Evolutionary conservation across 768 basidiomycete genomes (phyloP).

Genomic region (Macrocybe gigantea): DNA sequence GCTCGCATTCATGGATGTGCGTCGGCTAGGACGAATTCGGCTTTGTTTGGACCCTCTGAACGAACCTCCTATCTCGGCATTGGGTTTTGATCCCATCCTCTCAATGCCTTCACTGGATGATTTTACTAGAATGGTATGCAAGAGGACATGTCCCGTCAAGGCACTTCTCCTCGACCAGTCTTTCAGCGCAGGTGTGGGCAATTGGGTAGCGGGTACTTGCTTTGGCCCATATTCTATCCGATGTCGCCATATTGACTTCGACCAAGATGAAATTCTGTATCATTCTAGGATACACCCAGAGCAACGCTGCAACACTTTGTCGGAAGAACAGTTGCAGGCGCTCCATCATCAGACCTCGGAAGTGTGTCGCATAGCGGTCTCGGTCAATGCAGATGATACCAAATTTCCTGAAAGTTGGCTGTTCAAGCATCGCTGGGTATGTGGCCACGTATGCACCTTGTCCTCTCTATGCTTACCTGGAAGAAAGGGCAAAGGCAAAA

Average conservation of each 20-base stretch:
- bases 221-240: neutral
- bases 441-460: conserved; percentile 3
- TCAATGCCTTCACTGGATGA: conserved; percentile 53
- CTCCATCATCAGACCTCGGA: conserved; percentile 48
- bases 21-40: conserved; percentile 66
- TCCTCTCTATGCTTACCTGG: conserved; percentile 9
- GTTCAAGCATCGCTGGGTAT: conserved; percentile 65
- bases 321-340: conserved; percentile 37
- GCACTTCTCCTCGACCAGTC: conserved; percentile 74
- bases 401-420: conserved; percentile 67
- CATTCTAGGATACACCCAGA: conserved; percentile 72
- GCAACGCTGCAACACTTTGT: conserved; percentile 52
- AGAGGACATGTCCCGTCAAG: conserved; percentile 62
- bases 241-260: conserved; percentile 5
- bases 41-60: conserved; percentile 48
- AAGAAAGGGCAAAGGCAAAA: conserved; percentile 53
- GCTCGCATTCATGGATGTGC: conserved; percentile 67
- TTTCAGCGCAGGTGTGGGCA: conserved; percentile 77
- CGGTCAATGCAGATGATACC: conserved; percentile 61
- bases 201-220: conserved; percentile 69
- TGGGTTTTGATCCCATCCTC: conserved; percentile 76
- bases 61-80: conserved; percentile 64
- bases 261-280: conserved; percentile 65
- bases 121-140: conserved; percentile 42
- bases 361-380: conserved; percentile 57